Evolutionary conservation across 495 filamentous ascomycete species (phyloP), one percentile per base, ranked within the genome.

Genomic region (Penicillium longicatenatum): DNA sequence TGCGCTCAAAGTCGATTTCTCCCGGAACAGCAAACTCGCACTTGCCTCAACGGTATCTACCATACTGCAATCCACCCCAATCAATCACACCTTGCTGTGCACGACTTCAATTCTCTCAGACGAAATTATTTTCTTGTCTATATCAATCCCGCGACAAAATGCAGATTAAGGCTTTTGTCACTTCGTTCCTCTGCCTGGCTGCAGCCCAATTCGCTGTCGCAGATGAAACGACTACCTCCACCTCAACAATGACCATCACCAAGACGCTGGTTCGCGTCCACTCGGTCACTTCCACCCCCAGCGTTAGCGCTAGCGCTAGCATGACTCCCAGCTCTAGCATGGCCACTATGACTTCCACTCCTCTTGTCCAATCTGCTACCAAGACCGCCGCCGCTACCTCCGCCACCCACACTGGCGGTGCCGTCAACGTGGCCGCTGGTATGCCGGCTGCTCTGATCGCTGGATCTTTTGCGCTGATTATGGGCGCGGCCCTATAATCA

Each of bases 381-480:
- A 54, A 57, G 47, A 61, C 66, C 41, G 50, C 59, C 33, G 42
- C 72, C 19, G 61, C 65, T 5, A 59, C 62, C 16, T 70, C 69
- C 14, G 61, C 60, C 29, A 57, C 59, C 41, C 59, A 55, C 17
- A 64, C 54, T 24, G 66, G 66, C 39, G 68, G 59, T 4, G 66
- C 66, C 4, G 52, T 57, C 35, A 55, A 57, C 53, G 45, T 71
- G 29, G 58, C 59, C 45, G 69, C 64, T 50, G 63, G 62, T 59
- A 60, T 78, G 57, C 67, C 71, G 4, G 63, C 69, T 35, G 75
- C 69, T 30, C 51, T 78, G 9, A 64, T 70, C 19, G 72, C 72
- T 1, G 74, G 75, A 37, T 76, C 71, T 24, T 54, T 78, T 20
- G 74, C 74, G 47, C 61, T 78, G 57, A 57, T 73, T 59, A 44